Evolutionary conservation across 163 green algal species (phyloP), one percentile per base, ranked within the genome.

Genomic region (Scenedesmus sp.): DNA sequence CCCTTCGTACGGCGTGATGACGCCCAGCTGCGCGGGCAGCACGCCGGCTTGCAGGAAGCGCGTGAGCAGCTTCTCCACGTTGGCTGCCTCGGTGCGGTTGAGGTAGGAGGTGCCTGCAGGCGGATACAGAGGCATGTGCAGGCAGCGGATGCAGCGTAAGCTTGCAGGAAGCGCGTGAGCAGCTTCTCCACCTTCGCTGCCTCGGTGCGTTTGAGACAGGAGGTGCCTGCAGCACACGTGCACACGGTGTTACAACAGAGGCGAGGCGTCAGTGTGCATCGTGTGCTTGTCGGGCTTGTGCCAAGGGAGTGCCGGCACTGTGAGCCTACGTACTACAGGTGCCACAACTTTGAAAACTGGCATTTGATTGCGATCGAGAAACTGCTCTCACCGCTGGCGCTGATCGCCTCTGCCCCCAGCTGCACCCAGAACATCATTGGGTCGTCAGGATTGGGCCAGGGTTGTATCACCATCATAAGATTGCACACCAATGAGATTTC

Each of bases 1-100:
- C 4, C 98, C 98, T 95, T 99, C 98, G 92, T 99, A 99, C 18
- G 98, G 98, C 1, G 98, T 99, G 94, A 99, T 99, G 54, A 99
- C 97, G 64, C 98, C 98, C 56, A 99, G 98, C 94, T 99, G 95
- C 15, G 82, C 89, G 20, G 95, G 95, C n/a, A 84, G 81, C 76
- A 97, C 93, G 81, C 96, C 97, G 76, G 83, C 46, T 92, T 97
- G 95, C 81, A 99, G 94, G 60, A 99, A 97, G n/a, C 95, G 94
- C 5, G 97, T 99, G 23, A 99, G 96, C 5, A 99, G 94, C 94
- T 99, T 99, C 95, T 99, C 98, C 81, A 99, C 98, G 9, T 96
- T 95, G 13, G 96, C 92, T 10, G 98, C 98, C 94, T 99, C 98
- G 56, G 96, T 97, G 54, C 98, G 96, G 94, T 99, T 99, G 20